phyloP scores from a whole-genome alignment of 495 filamentous ascomycete genomes.

The Parathielavia hyrcaniae region DNA sequence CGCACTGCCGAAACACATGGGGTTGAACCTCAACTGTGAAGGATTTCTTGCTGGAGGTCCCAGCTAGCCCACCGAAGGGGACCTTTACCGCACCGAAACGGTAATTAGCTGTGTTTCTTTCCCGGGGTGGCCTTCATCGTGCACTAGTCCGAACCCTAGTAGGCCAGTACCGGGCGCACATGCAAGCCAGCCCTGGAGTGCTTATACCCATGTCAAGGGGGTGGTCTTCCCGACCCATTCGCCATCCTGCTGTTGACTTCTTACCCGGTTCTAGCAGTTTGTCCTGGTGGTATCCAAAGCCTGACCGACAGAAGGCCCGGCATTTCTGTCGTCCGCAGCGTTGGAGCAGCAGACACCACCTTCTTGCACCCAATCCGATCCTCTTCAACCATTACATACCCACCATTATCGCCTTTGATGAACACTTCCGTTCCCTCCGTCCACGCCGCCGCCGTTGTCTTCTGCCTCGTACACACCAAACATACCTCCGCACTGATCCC shows the following conservation, averaged over 20 bases:
- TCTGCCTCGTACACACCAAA: slow-evolving; percentile 1
- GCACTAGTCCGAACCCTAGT: slow-evolving; percentile 12
- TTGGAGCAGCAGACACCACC: slow-evolving; percentile 19
- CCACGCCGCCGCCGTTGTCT: slow-evolving; percentile 2
- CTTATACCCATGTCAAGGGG: neutral
- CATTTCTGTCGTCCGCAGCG: slow-evolving; percentile 17
- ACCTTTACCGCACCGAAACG: slow-evolving; percentile 14
- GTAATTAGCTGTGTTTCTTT: slow-evolving; percentile 26
- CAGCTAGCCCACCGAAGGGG: slow-evolving; percentile 17
- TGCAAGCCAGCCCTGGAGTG: slow-evolving; percentile 9
- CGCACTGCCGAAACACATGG: slow-evolving; percentile 34
- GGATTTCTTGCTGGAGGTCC: slow-evolving; percentile 6
- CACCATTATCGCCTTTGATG: slow-evolving; percentile 11
- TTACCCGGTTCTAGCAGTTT: slow-evolving; percentile 5
- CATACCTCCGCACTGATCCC: slow-evolving; percentile 1
- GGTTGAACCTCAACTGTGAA: slow-evolving; percentile 4
- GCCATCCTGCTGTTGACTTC: slow-evolving; percentile 5
- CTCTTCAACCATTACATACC: slow-evolving; percentile 14
- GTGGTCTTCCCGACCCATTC: neutral
- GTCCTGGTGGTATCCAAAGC: slow-evolving; percentile 22
- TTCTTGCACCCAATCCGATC: slow-evolving; percentile 20
- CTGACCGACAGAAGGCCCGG: slow-evolving; percentile 29
- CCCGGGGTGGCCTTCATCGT: slow-evolving; percentile 22
- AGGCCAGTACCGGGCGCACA: slow-evolving; percentile 9
- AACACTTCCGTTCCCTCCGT: slow-evolving; percentile 12